These are phyloP conservation scores for Alternaria triticimaculans DNA, from an alignment of 2,329 filamentous ascomycete genomes.

Conservation along the genomic window DNA sequence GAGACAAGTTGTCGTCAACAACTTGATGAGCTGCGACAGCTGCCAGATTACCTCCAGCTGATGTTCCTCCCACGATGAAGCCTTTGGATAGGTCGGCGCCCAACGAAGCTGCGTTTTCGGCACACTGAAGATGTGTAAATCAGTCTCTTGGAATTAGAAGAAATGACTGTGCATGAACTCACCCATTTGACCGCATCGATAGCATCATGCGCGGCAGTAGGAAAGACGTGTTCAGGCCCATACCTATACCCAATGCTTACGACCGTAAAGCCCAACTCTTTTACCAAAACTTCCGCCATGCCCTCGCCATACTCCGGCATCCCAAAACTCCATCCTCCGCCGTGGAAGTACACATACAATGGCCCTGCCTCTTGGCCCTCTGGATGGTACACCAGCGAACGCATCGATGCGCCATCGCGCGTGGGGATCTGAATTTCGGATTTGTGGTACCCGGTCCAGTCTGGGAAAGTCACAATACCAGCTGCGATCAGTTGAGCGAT, in stretches of 20 bases:
- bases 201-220: not conserved
- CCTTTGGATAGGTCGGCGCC: not conserved
- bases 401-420: not conserved
- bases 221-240: not conserved
- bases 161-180: not conserved
- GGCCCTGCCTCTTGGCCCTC: conserved; percentile 9
- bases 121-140: not conserved
- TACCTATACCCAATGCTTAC: conserved; percentile 1
- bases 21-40: conserved; percentile 16
- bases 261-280: not conserved
- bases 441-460: not conserved
- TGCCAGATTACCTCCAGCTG: not conserved
- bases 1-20: conserved; percentile 13
- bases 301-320: not conserved
- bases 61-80: not conserved
- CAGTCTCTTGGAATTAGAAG: not conserved
- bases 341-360: conserved; percentile 26
- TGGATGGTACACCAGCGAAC: not conserved
- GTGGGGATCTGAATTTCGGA: not conserved
- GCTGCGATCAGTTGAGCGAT: not conserved
- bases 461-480: not conserved
- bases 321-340: conserved; percentile 21
- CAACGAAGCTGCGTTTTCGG: not conserved
- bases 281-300: not conserved
- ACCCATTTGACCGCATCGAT: conserved; percentile 1